Base-by-base conservation (phyloP, 108 stramenopile species). In the Pelagomonas calceolata region DNA sequence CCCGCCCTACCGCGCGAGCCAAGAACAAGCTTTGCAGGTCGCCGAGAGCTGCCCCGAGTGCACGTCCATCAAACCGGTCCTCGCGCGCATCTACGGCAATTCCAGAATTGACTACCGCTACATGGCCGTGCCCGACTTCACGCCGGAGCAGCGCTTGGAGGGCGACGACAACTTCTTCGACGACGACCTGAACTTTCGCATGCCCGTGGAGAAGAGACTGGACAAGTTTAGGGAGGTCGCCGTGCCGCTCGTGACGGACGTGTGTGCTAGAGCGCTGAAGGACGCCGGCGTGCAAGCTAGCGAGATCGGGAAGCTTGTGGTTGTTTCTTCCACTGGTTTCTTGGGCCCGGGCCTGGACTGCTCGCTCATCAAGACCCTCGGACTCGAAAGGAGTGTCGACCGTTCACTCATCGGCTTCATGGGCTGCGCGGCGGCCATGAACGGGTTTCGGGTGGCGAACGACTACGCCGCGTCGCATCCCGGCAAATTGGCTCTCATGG, bases 341-440 rank as follows among this genome's bases (percentile, higher is more conserved):
- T 64, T 80, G 5, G 80, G 80, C 69, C 80, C 80, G 34, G 77
- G 77, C 51, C 75, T 80, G 21, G 80, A 80, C 78, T 79, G 78
- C 66, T 78, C 79, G 63, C 68, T 80, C 32, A 80, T 80, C 76
- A 78, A 75, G 77, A 79, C 68, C 45, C 76, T 80, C 21, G 78
- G 80, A 65, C 78, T 80, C 12, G 34, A 71, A 1, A 68, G 80
- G 26, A 32, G 73, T 7, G 76, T 77, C 14, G 80, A 80, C 70
- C 75, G 80, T 1, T 72, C 78, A 18, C 73, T 80, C 37, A 80
- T 80, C 33, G 80, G 80, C 0, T 80, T 80, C 71, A 80, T 80
- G 80, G 80, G 80, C 16, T 80, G 80, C 72, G 80, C 80, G 18
- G 80, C 80, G 16, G 80, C 80, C 45, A 80, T 80, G 80, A 80